Evolutionary conservation across 257 asterid genomes (phyloP), one percentile per base, ranked within the genome.

Genomic region (Solanum etuberosum): DNA sequence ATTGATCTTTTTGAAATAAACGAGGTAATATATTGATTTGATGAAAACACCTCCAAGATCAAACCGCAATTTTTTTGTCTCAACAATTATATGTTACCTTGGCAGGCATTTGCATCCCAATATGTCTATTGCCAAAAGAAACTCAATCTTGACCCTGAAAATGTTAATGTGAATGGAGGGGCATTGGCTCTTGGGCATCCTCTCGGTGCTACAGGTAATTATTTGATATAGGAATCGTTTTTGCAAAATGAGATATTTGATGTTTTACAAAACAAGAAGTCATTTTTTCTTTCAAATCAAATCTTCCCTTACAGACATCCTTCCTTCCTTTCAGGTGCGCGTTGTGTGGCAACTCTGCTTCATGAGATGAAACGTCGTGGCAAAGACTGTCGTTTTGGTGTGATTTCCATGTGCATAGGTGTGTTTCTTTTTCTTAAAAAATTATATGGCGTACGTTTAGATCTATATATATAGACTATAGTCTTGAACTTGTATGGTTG

Each of bases 141-240:
- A 86, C 88, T 96, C 76, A 94, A 88, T n/a, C 98, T 96, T 51
- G 97, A 93, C 89, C 87, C 92, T 7, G 95, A 92, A 87, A 96
- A 91, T 18, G 98, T 96, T 23, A 96, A 96, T 85, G 99, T 96
- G 31, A 94, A 96, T 87, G 99, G 99, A 63, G 99, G 99, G 82
- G 99, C 99, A 40, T 95, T 96, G 25, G 99, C 98, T 86, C 93
- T 96, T 51, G 99, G 99, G 61, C 98, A 96, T 90, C 99, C 99
- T 74, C 88, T 96, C 87, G 99, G 99, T 89, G 95, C 93, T 85
- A 96, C 99, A 89, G 99, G 98, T 95, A 85, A 78, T 29, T 80
- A 29, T 80, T 78, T 77, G 37, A 43, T 80, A 25, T 43, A 25
- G 48, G 10, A 34, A 71, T 71, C 11, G 8, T 71, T 71, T 71